Base-by-base conservation (phyloP, 2,329 filamentous ascomycete genomes). In the Coleophoma crateriformis region DNA sequence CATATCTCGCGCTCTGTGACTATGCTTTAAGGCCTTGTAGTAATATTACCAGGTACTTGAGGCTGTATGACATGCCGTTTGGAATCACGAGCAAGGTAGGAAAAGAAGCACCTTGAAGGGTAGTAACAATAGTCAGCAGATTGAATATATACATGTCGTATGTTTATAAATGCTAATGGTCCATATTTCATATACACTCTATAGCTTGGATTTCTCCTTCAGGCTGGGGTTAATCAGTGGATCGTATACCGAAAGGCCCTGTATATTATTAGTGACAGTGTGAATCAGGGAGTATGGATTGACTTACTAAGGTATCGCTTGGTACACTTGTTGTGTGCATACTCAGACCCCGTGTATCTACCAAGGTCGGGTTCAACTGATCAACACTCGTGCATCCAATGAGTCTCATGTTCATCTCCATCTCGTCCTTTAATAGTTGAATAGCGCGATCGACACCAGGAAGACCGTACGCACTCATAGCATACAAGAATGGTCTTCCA, bases 391-490 rank as follows among this genome's bases (percentile, higher is more conserved):
- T 80, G 51, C 84, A 88, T 10, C 94, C 94, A 59, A 99, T 90
- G 55, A 99, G 73, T 7, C 94, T 82, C 94, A 99, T 97, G 64
- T 92, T 94, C 92, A 97, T 97, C 73, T 95, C 90, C 81, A 99
- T 88, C 77, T 99, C 94, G 63, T 97, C 94, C 72, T 88, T 90
- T 59, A 96, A 78, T 51, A 96, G 73, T 69, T 90, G 87, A 87
- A 97, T 96, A 33, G 94, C 94, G 33, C 89, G 81, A 64, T 95
- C 88, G 17, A 97, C 92, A 55, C 94, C 94, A 2, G 85, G 77
- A 52, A 89, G 72, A 1, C 94, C 94, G 63, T 97, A 97, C 10
- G 90, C 83, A 55, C 85, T 88, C 92, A 99, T 97, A 62, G 94
- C 92, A 65, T 91, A 99, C 52, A 99, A 71, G 75, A 99, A 97